Percentiles rank a stretch among this genome's conserved stretches.
phyloP scores from a whole-genome alignment of 2,329 filamentous ascomycete genomes.

The Macrophomina phaseolina region DNA sequence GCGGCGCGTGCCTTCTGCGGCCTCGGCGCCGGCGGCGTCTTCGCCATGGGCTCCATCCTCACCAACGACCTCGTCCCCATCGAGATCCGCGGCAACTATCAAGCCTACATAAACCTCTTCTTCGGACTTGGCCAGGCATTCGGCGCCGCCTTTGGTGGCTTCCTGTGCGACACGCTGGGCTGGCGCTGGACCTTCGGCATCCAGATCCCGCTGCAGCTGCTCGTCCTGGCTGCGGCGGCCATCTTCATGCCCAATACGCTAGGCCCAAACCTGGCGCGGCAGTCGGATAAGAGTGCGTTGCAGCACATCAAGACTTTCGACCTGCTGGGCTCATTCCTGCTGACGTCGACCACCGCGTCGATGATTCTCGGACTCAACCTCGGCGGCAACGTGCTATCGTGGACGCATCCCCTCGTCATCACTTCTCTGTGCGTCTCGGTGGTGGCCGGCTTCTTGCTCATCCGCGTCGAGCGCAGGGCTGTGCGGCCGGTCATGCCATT shows the following conservation, averaged over 20 bases:
- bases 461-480: constrained; percentile 46
- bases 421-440: constrained; percentile 51
- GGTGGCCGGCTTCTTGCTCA: constrained; percentile 48
- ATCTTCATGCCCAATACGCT: constrained; percentile 52
- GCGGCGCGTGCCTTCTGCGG: constrained; percentile 73
- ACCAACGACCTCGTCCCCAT: constrained; percentile 77
- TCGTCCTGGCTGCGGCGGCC: constrained; percentile 51
- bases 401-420: constrained; percentile 58
- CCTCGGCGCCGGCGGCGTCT: constrained; percentile 73
- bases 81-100: constrained; percentile 73
- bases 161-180: constrained; percentile 71
- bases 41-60: constrained; percentile 73
- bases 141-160: constrained; percentile 72
- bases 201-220: constrained; percentile 56
- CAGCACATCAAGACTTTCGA: constrained; percentile 57
- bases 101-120: constrained; percentile 71
- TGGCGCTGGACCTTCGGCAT: constrained; percentile 73
- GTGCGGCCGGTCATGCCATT: constrained; percentile 57
- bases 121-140: constrained; percentile 60
- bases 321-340: constrained; percentile 54
- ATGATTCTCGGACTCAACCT: constrained; percentile 59
- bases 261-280: constrained; percentile 51
- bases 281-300: constrained; percentile 47
- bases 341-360: constrained; percentile 54
- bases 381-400: constrained; percentile 59